Percentiles rank a stretch among this genome's conserved stretches.
phyloP scores from a whole-genome alignment of 139 green algal genomes.

The Astrephomene gubernaculifera region DNA sequence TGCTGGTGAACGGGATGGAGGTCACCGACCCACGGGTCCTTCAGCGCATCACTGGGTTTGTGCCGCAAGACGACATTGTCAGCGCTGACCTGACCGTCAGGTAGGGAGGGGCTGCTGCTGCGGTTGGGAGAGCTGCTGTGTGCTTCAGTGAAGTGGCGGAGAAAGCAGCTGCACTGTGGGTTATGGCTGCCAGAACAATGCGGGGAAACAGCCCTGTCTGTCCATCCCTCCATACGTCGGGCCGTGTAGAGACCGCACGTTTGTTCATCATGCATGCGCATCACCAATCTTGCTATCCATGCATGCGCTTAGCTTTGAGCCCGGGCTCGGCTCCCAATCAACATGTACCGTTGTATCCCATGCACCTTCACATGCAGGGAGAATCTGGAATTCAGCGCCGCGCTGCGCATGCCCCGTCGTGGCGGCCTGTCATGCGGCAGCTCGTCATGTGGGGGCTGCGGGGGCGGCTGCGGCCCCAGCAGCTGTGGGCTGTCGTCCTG shows the following conservation, averaged over 20 bases:
- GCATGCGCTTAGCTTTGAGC: background rate
- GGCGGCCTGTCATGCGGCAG: background rate
- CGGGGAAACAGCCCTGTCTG: background rate
- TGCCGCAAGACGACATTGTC: slow-evolving; percentile 73
- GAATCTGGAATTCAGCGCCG: slow-evolving; percentile 59
- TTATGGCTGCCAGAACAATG: background rate
- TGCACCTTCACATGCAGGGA: slow-evolving; percentile 44
- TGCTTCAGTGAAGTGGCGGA: too few relatives aligned
- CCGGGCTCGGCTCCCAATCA: too few relatives aligned
- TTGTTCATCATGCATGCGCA: background rate
- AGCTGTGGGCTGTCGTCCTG: too few relatives aligned
- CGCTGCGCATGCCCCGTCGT: slow-evolving; percentile 42
- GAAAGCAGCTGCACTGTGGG: background rate
- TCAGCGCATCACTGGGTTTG: slow-evolving; percentile 68
- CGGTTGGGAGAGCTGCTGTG: too few relatives aligned
- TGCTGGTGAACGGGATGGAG: slow-evolving; percentile 1
- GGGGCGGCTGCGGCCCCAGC: too few relatives aligned
- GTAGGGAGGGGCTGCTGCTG: background rate
- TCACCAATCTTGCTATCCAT: background rate
- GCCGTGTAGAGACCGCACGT: background rate
- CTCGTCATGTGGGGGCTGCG: too few relatives aligned
- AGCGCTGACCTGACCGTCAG: slow-evolving; percentile 11
- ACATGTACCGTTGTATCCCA: too few relatives aligned
- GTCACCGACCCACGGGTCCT: background rate
- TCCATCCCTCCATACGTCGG: background rate